Conservation (phyloP, 1,284 basidiomycete species). For the Leucoagaricus sp. region DNA sequence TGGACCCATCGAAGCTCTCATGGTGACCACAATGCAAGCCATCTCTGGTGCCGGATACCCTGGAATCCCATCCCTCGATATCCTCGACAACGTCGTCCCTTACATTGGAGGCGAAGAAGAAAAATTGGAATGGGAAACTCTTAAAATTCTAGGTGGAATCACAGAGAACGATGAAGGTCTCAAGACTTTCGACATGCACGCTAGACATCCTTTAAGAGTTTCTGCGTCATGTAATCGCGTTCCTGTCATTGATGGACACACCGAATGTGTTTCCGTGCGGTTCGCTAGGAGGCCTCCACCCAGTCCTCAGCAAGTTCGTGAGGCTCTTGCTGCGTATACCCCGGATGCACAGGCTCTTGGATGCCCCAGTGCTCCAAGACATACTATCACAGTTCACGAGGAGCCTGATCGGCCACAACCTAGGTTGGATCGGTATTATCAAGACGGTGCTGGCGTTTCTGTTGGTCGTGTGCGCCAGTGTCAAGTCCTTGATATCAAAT, state of each 20-base stretch:
- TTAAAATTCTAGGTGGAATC: slow-evolving; percentile 94
- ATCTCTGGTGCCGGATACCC: slow-evolving; percentile 98
- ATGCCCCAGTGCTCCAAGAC: slow-evolving; percentile 85
- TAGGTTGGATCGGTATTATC: slow-evolving; percentile 87
- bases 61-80: slow-evolving; percentile 89
- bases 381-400: slow-evolving; percentile 92
- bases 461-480: slow-evolving; percentile 94
- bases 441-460: slow-evolving; percentile 90
- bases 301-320: slow-evolving; percentile 83
- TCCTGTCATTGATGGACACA: slow-evolving; percentile 92
- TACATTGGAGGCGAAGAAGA: slow-evolving; percentile 97
- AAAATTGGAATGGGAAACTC: slow-evolving; percentile 98
- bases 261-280: slow-evolving; percentile 84
- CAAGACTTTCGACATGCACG: slow-evolving; percentile 85
- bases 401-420: slow-evolving; percentile 95
- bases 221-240: slow-evolving; percentile 94
- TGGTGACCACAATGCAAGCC: slow-evolving; percentile 97
- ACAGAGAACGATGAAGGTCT: slow-evolving; percentile 51
- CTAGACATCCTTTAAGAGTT: slow-evolving; percentile 77
- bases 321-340: slow-evolving; percentile 76
- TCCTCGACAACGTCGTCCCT: slow-evolving; percentile 96
- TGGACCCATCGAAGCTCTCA: slow-evolving; percentile 87
- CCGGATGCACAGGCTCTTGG: slow-evolving; percentile 80
- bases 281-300: slow-evolving; percentile 85
- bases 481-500: slow-evolving; percentile 92